Conservation (phyloP, 2,329 filamentous ascomycete species). For the Trichoderma endophyticum region DNA sequence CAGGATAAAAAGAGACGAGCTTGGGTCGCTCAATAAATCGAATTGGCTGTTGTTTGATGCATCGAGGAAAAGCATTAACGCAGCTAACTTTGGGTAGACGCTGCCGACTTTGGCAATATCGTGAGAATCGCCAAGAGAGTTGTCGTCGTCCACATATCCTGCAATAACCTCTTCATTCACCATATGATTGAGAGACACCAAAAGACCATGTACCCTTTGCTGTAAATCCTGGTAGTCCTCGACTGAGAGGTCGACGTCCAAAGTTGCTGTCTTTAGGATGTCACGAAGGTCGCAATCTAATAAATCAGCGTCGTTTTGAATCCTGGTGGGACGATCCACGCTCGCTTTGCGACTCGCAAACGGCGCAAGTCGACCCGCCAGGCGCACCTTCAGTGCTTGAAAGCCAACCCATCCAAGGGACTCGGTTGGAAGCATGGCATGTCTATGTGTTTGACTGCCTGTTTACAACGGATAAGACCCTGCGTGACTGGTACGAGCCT, state of each 20-base stretch:
- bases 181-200: background rate
- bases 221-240: background rate
- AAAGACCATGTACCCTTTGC: background rate
- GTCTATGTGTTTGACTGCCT: background rate
- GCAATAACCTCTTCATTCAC: background rate
- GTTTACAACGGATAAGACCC: background rate
- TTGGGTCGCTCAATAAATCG: background rate
- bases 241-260: background rate
- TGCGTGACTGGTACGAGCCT: background rate
- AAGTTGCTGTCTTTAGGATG: background rate
- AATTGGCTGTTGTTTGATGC: background rate
- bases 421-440: slow-evolving; percentile 9
- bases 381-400: slow-evolving; percentile 8
- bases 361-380: background rate
- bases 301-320: slow-evolving; percentile 1
- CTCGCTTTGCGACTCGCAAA: background rate
- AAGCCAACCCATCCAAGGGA: slow-evolving; percentile 11
- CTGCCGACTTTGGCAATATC: background rate
- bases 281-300: slow-evolving; percentile 11
- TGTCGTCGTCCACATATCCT: background rate
- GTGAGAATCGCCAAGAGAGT: background rate
- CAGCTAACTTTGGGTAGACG: background rate
- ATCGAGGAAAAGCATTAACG: background rate
- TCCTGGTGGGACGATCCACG: background rate
- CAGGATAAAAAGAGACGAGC: background rate